A percentile compares a stretch with the other conserved stretches of the same genome.
These are phyloP conservation scores for Scheffersomyces lignicola DNA, from an alignment of 1,139 yeast species.

Conservation along the genomic window DNA sequence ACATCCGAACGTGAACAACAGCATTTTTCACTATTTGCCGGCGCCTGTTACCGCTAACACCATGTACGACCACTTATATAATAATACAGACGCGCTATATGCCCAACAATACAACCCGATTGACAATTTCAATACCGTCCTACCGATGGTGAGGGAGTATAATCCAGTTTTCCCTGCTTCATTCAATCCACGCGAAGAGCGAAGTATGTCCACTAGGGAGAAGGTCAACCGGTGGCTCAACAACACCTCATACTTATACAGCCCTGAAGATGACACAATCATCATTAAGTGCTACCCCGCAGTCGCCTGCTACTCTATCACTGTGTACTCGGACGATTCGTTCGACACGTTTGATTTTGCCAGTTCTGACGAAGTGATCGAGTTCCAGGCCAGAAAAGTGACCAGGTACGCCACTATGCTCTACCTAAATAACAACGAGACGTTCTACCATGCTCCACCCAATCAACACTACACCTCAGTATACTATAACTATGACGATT, in stretches of 20 bases:
- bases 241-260: slow-evolving; percentile 25
- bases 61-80: too few species aligned
- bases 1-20: too few species aligned
- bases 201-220: slow-evolving; percentile 61
- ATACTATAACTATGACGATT: not conserved
- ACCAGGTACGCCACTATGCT: slow-evolving; percentile 44
- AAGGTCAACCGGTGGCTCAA: slow-evolving; percentile 64
- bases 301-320: slow-evolving; percentile 25
- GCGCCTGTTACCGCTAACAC: too few species aligned
- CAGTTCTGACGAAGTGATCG: slow-evolving; percentile 43
- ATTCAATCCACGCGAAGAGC: slow-evolving; percentile 59
- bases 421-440: slow-evolving; percentile 39
- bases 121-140: too few species aligned
- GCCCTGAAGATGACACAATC: slow-evolving; percentile 19
- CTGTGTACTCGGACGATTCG: slow-evolving; percentile 14
- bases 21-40: too few species aligned
- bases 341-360: slow-evolving; percentile 21
- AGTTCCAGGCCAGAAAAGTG: slow-evolving; percentile 52
- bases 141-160: too few species aligned
- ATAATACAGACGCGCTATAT: too few species aligned
- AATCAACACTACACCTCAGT: not conserved
- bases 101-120: too few species aligned
- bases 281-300: slow-evolving; percentile 48
- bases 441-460: slow-evolving; percentile 10
- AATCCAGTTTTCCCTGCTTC: too few species aligned